Evolutionary conservation across 257 asterid species (phyloP).

Genomic region (Solanum sitiens): DNA sequence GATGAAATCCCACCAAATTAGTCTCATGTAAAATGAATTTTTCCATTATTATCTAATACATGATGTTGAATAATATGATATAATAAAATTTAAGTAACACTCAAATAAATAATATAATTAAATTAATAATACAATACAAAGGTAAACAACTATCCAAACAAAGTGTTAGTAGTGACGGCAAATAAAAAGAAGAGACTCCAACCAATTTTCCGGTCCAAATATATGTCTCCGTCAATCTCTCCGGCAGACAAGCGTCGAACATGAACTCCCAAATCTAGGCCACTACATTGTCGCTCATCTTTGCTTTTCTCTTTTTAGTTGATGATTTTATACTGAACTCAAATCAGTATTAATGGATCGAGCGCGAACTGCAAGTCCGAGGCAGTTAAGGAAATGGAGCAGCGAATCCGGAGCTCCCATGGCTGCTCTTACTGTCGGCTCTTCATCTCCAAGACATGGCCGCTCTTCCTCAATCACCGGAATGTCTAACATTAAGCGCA

Average conservation of each 20-base stretch:
- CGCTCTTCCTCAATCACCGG: conserved; percentile 70
- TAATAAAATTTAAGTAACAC: too few relatives aligned
- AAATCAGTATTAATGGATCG: background rate
- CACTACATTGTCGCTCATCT: background rate
- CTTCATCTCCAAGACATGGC: conserved; percentile 29
- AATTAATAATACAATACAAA: too few relatives aligned
- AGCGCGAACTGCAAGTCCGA: conserved; percentile 13
- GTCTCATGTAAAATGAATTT: too few relatives aligned
- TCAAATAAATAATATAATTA: too few relatives aligned
- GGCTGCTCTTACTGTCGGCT: background rate
- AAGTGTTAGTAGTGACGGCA: background rate
- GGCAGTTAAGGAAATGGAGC: conserved; percentile 60
- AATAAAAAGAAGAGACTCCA: too few relatives aligned
- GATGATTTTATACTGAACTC: background rate
- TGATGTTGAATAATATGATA: too few relatives aligned
- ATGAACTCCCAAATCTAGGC: conserved; percentile 1
- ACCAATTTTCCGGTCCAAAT: background rate
- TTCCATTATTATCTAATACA: too few relatives aligned
- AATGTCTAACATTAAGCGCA: conserved; percentile 87
- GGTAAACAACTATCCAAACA: too few relatives aligned
- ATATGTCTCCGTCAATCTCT: conserved; percentile 1
- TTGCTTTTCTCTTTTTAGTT: background rate
- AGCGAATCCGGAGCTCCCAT: conserved; percentile 38
- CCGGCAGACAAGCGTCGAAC: background rate
- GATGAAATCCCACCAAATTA: too few relatives aligned